These are phyloP conservation scores for Ogataea pignaliae DNA, from an alignment of 805 yeast genomes.

Conservation along the genomic window DNA sequence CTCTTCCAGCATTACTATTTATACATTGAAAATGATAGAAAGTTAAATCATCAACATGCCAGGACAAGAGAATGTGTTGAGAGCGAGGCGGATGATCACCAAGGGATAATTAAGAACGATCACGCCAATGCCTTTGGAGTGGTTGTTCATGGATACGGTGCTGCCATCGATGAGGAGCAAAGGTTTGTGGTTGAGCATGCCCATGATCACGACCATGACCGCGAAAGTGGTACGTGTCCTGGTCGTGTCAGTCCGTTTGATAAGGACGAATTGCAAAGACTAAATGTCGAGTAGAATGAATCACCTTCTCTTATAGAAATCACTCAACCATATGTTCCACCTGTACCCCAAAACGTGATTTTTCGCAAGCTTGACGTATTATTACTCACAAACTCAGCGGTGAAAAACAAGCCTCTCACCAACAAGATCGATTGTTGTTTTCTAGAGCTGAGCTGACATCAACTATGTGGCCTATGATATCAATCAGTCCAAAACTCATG, in stretches of 20 bases:
- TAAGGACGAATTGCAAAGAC: conserved; percentile 25
- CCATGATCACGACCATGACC: conserved; percentile 28
- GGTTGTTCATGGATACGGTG: conserved; percentile 11
- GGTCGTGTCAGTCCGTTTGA: conserved; percentile 17
- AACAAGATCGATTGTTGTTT: no score
- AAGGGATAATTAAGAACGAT: conserved; percentile 12
- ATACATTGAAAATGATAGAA: conserved; percentile 23
- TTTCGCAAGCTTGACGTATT: no score
- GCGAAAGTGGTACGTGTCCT: background rate
- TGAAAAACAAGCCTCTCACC: no score
- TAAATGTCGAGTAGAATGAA: conserved; percentile 6
- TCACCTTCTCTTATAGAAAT: no score
- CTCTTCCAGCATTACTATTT: conserved; percentile 31
- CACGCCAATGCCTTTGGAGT: background rate
- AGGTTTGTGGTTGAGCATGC: conserved; percentile 27
- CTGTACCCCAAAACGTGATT: no score
- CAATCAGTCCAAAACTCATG: no score
- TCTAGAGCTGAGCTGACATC: no score
- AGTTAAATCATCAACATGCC: background rate
- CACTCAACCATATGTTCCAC: no score
- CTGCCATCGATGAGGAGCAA: conserved; percentile 29
- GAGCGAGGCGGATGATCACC: background rate
- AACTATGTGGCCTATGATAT: no score
- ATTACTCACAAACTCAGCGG: no score
- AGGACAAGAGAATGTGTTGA: background rate